Percentiles rank a stretch among this genome's conserved stretches.
phyloP scores from a whole-genome alignment of 306 rosid genomes.

The Corylus heterophylla region DNA sequence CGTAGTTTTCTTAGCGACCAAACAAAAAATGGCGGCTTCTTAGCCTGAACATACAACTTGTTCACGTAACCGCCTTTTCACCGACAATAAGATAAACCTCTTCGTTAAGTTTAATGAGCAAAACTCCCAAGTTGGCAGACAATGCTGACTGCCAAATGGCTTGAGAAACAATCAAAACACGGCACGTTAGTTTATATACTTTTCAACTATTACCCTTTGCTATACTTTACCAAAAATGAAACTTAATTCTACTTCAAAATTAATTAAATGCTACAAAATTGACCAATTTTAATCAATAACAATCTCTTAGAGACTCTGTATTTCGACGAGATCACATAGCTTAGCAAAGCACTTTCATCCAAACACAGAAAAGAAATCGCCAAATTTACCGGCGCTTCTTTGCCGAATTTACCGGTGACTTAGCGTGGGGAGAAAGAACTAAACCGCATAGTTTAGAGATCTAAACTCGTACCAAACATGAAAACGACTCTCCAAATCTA shows the following conservation, averaged over 20 bases:
- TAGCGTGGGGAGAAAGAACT: background rate
- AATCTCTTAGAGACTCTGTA: too few species aligned
- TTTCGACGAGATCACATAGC: background rate
- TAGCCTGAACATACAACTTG: slow-evolving; percentile 26
- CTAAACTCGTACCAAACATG: background rate
- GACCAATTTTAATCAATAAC: too few species aligned
- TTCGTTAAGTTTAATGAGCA: background rate
- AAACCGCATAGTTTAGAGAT: background rate
- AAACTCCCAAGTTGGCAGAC: background rate
- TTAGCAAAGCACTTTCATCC: too few species aligned
- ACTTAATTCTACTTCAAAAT: background rate
- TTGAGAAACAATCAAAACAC: background rate
- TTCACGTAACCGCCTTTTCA: slow-evolving; percentile 7
- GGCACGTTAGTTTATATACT: background rate
- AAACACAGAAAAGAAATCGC: background rate
- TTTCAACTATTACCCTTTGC: background rate
- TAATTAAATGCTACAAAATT: too few species aligned
- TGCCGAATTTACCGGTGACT: background rate
- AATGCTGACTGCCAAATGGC: background rate
- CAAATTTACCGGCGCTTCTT: background rate
- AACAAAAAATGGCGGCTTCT: background rate
- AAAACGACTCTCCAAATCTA: background rate
- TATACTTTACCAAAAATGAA: background rate
- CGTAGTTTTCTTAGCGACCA: background rate
- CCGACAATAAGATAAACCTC: slow-evolving; percentile 39